Base-by-base conservation (phyloP, 441 rosid species). In the Aleurites moluccanus region DNA sequence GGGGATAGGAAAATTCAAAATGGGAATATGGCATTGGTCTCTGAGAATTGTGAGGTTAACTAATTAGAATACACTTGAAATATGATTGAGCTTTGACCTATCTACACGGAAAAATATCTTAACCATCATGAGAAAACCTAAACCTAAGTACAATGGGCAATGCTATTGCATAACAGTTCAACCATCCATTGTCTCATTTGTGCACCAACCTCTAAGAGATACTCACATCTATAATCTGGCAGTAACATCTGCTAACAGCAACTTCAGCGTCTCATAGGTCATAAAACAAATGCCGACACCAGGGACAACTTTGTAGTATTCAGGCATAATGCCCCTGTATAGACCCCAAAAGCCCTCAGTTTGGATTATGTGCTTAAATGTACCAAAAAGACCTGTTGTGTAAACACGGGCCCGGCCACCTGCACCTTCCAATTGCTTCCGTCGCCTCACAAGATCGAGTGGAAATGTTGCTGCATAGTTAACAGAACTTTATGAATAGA, bases 281-380 rank as follows among this genome's bases (percentile, higher is more conserved):
- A 92, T 91, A 87, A 95, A 95, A 82, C 94, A 89, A 14, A 95
- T 95, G 44, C 98, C 99, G 1, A 95, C 94, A 45, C 98, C 91
- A 30, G 99, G 99, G 40, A 92, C 98, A 61, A 92, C 98, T 86
- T 94, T 94, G 84, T 88, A 91, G 82, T 92, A 94, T 80, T 94
- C 98, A 1, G 99, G 98, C 79, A 91, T 80, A 21, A 95, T 93
- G 57, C 99, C 98, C 82, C 98, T 84, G 70, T 95, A 95, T 56
- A 95, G 73, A 52, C 98, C 98, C 35, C 79, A 85, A 10, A 89
- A 79, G 45, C 99, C 98, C 81, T 95, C 99, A 0, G 85, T 81
- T 83, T 75, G 76, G 61, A 91, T 67, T 53, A 95, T 91, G 79
- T 91, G 91, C 85, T 80, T 87, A 27, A 95, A 81, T 70, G 88